Evolutionary conservation across 2,329 filamentous ascomycete species (phyloP).

Genomic region (Lanzia echinophila): DNA sequence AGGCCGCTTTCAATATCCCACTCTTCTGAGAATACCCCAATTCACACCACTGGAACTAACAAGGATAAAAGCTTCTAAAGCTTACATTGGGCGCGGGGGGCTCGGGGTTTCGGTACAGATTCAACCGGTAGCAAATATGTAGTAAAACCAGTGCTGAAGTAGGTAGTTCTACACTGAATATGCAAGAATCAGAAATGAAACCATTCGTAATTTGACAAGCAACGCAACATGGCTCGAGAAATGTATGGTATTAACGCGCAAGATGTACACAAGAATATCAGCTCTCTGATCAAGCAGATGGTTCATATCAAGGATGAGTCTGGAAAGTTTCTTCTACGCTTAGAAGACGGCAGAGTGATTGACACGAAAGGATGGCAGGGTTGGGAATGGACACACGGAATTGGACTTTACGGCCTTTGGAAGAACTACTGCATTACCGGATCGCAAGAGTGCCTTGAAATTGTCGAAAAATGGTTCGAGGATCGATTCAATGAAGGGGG

Average conservation of each 20-base stretch:
- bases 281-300: constrained; percentile 63
- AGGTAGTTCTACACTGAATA: too few relatives aligned
- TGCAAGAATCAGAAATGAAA: too few relatives aligned
- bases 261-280: constrained; percentile 48
- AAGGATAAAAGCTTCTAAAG: too few relatives aligned
- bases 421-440: constrained; percentile 72
- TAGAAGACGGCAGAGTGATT: constrained; percentile 68
- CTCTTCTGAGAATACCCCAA: too few relatives aligned
- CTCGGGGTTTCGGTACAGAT: not conserved
- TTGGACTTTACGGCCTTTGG: constrained; percentile 75
- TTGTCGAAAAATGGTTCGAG: constrained; percentile 69
- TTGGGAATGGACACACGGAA: constrained; percentile 79
- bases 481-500: constrained; percentile 45
- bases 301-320: constrained; percentile 72
- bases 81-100: too few relatives aligned
- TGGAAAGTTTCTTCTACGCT: constrained; percentile 64
- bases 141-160: not conserved
- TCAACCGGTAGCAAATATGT: not conserved
- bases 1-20: too few relatives aligned
- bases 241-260: constrained; percentile 38
- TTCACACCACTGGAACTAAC: too few relatives aligned
- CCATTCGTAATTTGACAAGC: not conserved
- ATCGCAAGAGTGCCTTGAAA: constrained; percentile 50
- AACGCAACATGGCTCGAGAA: constrained; percentile 9
- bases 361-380: constrained; percentile 69